Evolutionary conservation across 306 rosid genomes (phyloP).

Genomic region (Vicia villosa): DNA sequence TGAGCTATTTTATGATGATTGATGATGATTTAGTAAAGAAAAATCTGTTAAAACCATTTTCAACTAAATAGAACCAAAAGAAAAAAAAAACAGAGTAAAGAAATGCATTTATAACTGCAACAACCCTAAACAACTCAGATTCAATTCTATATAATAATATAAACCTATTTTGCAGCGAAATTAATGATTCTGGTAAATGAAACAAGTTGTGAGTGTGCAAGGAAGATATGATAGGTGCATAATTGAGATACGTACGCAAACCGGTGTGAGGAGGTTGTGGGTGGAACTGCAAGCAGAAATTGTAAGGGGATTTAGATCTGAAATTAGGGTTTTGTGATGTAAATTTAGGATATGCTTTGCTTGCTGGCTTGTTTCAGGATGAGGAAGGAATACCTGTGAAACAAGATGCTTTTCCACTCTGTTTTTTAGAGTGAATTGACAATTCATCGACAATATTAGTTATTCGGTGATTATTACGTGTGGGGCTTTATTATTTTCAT

Average conservation of each 20-base stretch:
- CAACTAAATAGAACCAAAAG: too few species aligned
- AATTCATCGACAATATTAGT: too few species aligned
- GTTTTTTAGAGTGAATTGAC: too few species aligned
- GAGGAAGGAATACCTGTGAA: not conserved
- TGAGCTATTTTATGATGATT: slow-evolving; percentile 5
- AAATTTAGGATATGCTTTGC: slow-evolving; percentile 18
- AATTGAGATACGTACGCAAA: not conserved
- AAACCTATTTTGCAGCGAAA: not conserved
- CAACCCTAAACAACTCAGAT: not conserved
- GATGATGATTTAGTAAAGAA: not conserved
- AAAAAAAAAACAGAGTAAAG: too few species aligned
- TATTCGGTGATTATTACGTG: too few species aligned
- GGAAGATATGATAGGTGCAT: not conserved
- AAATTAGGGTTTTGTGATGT: slow-evolving; percentile 30
- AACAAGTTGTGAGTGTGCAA: not conserved
- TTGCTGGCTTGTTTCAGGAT: not conserved
- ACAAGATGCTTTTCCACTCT: too few species aligned
- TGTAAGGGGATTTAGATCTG: not conserved
- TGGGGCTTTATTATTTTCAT: too few species aligned
- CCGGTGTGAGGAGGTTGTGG: too few species aligned
- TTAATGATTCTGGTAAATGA: slow-evolving; percentile 7
- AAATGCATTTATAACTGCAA: not conserved
- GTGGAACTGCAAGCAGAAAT: too few species aligned
- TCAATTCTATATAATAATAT: not conserved
- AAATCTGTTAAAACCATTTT: not conserved